Base-by-base conservation (phyloP, 2,329 filamentous ascomycete species). In the Cladophialophora yegresii region DNA sequence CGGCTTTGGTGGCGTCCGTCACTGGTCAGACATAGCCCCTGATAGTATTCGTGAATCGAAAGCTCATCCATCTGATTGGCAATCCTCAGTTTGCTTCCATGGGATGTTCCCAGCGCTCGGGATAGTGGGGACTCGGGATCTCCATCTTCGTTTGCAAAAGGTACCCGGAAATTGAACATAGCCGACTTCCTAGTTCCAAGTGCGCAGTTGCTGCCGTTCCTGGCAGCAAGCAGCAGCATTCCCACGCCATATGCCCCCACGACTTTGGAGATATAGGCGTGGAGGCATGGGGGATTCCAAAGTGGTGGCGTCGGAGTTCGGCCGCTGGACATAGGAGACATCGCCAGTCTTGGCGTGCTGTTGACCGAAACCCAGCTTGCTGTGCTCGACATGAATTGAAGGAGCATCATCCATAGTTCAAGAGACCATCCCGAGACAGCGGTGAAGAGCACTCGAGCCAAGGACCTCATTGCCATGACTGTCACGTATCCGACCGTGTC, bases 401-500 rank as follows among this genome's bases (percentile, higher is more conserved):
- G 36, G 8, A 22, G 1, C 3, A 26, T 4, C 16, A 26, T 32
- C 54, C 53, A 59, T 28, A 36, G 49, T 23, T 59, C 32, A 12
- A 50, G 57, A 43, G 22, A 12, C 22, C 23, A 49, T 8, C n/a
- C 30, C n/a, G 8, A 59, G 49, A 40, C 28, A 36, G 9, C 45
- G 4, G 43, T 36, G n/a, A 55, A 49, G 26, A 53, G 8, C 26
- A 33, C 51, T 45, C 8, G 8, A 50, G 30, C 23, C 26, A 55
- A 23, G 45, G 30, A 36, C 22, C 10, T 47, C 40, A n/a, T n/a
- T n/a, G 40, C 23, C 7, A 61, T 61, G 59, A 49, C 59, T 8
- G 49, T 61, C 53, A 16, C 51, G 20, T 61, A 61, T 36, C 59
- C 59, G 23, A 61, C 59, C 43, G 59, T 61, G 23, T 61, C 59